A percentile compares a stretch with the other conserved stretches of the same genome.
Evolutionary conservation across 176 grass and related monocot genomes (phyloP).

Genomic region (Rhynchospora tenuis): DNA sequence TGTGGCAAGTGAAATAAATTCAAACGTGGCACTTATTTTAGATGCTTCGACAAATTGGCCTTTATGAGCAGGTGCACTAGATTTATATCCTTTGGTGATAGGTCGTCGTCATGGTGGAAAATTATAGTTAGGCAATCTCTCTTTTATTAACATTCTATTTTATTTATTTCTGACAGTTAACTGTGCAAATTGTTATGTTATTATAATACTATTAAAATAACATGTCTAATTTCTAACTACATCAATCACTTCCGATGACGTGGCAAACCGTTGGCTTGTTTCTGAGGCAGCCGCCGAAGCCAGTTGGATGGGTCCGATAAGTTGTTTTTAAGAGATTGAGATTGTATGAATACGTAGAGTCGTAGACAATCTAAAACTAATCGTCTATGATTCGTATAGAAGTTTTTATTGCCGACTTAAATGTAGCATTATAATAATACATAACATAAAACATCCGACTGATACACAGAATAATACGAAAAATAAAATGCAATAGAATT

Average conservation of each 20-base stretch:
- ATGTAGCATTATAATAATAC: no score
- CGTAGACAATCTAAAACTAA: no score
- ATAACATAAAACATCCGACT: no score
- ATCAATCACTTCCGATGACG: neutral
- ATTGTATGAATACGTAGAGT: no score
- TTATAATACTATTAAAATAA: neutral
- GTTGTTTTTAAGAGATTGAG: neutral
- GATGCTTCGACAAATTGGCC: neutral
- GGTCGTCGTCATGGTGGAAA: neutral
- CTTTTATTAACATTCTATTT: neutral
- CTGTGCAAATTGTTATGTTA: neutral
- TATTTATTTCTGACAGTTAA: neutral
- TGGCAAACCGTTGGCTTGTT: neutral
- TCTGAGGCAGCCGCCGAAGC: neutral
- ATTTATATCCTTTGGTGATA: slow-evolving; percentile 3
- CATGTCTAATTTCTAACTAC: neutral
- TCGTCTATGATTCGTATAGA: no score
- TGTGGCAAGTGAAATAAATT: neutral
- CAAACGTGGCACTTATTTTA: neutral
- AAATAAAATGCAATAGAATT: no score
- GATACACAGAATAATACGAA: no score
- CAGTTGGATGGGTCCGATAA: neutral
- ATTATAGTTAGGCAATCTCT: neutral
- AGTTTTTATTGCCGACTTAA: no score
- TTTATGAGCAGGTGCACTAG: neutral